Base-by-base conservation (phyloP, 2,329 filamentous ascomycete species). In the Fusarium marasasianum region DNA sequence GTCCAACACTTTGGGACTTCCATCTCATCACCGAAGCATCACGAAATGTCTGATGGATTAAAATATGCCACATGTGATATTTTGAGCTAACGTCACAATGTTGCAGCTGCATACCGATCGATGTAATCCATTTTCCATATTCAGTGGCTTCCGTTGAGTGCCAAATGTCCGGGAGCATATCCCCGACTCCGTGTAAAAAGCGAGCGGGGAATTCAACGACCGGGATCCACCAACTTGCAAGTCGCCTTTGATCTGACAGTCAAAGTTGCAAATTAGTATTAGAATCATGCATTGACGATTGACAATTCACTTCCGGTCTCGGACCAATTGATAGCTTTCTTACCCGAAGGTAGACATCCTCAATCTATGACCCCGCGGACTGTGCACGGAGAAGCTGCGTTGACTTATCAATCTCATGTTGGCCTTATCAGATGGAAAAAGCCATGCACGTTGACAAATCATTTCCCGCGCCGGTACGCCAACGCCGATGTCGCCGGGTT, bases 331-430 rank as follows among this genome's bases (percentile, higher is more conserved):
- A 63, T 33, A n/a, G 9, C 31, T 13, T n/a, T 64, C 41, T 64
- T 38, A 47, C 41, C 35, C 41, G 20, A 33, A 26, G 8, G 33
- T 60, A 26, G 11, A 24, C 4, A 38, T 5, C 0, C 20, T 29
- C 57, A 41, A 22, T 35, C 11, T 13, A 17, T 47, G 20, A 24
- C 57, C 48, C 63, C 54, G 53, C 44, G 54, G 45, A 50, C 33
- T 47, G 43, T 68, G 31, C 29, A 45, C 41, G 29, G 41, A 54
- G 53, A 47, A 53, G 24, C 8, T 45, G 43, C 8, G 61, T 73
- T 35, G 38, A 73, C 61, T 75, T 75, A 75, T 75, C 72, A 75
- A 75, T 75, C 72, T 63, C 20, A 17, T 43, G n/a, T 35, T 37
- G 20, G 31, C 9, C 56, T 73, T 75, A 70, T 75, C 72, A 57